phyloP scores from a whole-genome alignment of 768 basidiomycete genomes.

The Leccinum longicurvipes region DNA sequence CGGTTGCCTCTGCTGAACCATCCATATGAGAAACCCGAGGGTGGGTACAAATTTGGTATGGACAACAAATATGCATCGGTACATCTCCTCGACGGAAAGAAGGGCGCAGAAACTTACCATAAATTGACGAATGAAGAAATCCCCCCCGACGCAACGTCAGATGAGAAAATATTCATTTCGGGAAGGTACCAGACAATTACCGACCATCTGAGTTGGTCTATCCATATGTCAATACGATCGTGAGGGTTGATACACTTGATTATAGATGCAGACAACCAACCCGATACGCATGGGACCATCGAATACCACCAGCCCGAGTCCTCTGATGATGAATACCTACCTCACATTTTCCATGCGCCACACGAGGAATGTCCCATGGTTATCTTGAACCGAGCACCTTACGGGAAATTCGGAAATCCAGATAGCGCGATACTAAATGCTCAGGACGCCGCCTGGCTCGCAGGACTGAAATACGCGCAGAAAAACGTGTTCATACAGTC shows the following conservation, averaged over 20 bases:
- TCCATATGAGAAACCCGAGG: conserved; percentile 29
- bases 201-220: conserved; percentile 37
- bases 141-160: conserved; percentile 5
- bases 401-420: conserved; percentile 49
- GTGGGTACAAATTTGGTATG: conserved; percentile 38
- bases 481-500: conserved; percentile 71
- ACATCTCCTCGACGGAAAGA: conserved; percentile 26
- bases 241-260: conserved; percentile 10
- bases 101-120: conserved; percentile 24
- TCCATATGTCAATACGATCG: neutral
- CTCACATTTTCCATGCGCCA: conserved; percentile 57
- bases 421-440: conserved; percentile 45
- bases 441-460: conserved; percentile 68
- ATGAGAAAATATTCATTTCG: conserved; percentile 24
- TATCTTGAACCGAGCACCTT: conserved; percentile 60
- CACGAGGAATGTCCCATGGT: conserved; percentile 62
- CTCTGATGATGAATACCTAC: conserved; percentile 49
- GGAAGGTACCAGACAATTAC: conserved; percentile 37
- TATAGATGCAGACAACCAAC: conserved; percentile 35
- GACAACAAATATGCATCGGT: conserved; percentile 31
- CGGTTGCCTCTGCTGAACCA: conserved; percentile 40
- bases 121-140: conserved; percentile 15
- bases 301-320: conserved; percentile 26
- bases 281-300: conserved; percentile 30
- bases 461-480: conserved; percentile 56